A percentile compares a stretch with the other conserved stretches of the same genome.
These are phyloP conservation scores for Marasmius oreades DNA, from an alignment of 1,284 basidiomycete genomes.

Conservation along the genomic window DNA sequence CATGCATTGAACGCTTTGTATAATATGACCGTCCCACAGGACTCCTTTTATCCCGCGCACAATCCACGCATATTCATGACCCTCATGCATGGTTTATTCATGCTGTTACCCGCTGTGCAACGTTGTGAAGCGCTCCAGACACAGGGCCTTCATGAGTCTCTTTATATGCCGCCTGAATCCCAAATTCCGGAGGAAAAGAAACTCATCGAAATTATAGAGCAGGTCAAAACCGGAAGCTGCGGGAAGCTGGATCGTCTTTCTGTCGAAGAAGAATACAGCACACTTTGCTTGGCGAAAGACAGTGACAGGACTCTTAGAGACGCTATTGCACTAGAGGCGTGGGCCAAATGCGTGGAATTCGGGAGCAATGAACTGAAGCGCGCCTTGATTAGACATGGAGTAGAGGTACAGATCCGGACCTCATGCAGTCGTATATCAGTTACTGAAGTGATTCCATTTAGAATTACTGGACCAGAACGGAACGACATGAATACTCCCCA, in stretches of 20 bases:
- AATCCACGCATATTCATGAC: slow-evolving; percentile 48
- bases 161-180: slow-evolving; percentile 5
- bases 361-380: slow-evolving; percentile 26
- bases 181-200: slow-evolving; percentile 14
- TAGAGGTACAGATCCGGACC: slow-evolving; percentile 26
- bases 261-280: slow-evolving; percentile 38
- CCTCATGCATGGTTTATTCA: slow-evolving; percentile 48
- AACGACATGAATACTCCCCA: slow-evolving; percentile 14
- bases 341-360: slow-evolving; percentile 35
- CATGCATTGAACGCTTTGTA: slow-evolving; percentile 38
- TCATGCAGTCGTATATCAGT: too few species aligned
- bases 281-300: slow-evolving; percentile 24
- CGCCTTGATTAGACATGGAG: slow-evolving; percentile 32
- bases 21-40: slow-evolving; percentile 44
- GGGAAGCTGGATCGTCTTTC: slow-evolving; percentile 36
- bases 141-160: slow-evolving; percentile 9
- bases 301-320: slow-evolving; percentile 25
- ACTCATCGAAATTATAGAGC: slow-evolving; percentile 32
- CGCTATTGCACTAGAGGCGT: slow-evolving; percentile 34
- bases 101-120: slow-evolving; percentile 39
- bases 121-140: slow-evolving; percentile 15
- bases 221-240: slow-evolving; percentile 33
- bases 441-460: neutral
- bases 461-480: neutral
- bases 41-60: slow-evolving; percentile 38